These are phyloP conservation scores for Penicillium nordicum DNA, from an alignment of 2,329 filamentous ascomycete genomes.

Conservation along the genomic window DNA sequence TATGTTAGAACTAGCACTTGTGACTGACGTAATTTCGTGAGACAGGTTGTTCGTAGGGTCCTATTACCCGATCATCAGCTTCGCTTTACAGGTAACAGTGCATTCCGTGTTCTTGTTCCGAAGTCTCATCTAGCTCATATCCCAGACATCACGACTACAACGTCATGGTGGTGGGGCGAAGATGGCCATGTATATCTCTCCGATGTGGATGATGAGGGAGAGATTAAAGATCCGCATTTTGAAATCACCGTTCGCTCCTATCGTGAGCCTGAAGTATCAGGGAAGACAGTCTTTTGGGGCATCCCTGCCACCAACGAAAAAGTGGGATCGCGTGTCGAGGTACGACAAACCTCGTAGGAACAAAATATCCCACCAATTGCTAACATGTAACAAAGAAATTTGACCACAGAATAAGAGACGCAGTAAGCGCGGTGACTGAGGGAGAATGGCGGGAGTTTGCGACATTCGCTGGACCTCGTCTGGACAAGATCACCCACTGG, in stretches of 20 bases:
- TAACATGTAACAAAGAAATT: constrained; percentile 34
- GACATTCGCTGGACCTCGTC: constrained; percentile 47
- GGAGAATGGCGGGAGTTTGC: constrained; percentile 49
- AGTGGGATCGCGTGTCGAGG: constrained; percentile 25
- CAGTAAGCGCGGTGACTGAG: constrained; percentile 38
- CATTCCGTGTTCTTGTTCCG: constrained; percentile 47
- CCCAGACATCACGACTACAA: constrained; percentile 30
- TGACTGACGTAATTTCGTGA: background rate
- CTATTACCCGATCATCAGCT: constrained; percentile 45
- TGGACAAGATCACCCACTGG: constrained; percentile 42
- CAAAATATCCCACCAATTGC: background rate
- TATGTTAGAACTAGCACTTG: background rate
- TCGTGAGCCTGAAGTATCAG: constrained; percentile 8
- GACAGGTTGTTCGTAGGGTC: constrained; percentile 42
- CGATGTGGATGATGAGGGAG: constrained; percentile 34
- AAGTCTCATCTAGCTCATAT: constrained; percentile 34
- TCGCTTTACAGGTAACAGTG: constrained; percentile 49
- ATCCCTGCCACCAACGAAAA: constrained; percentile 15
- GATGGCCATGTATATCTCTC: constrained; percentile 44
- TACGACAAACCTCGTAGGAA: constrained; percentile 1
- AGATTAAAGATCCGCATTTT: constrained; percentile 30
- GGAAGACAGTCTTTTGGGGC: constrained; percentile 15
- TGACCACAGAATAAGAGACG: constrained; percentile 41
- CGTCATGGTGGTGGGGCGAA: constrained; percentile 47
- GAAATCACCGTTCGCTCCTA: constrained; percentile 40